A percentile compares a stretch with the other conserved stretches of the same genome.
phyloP scores from a whole-genome alignment of 2,329 filamentous ascomycete species.

The Pseudocercospora fuligena region DNA sequence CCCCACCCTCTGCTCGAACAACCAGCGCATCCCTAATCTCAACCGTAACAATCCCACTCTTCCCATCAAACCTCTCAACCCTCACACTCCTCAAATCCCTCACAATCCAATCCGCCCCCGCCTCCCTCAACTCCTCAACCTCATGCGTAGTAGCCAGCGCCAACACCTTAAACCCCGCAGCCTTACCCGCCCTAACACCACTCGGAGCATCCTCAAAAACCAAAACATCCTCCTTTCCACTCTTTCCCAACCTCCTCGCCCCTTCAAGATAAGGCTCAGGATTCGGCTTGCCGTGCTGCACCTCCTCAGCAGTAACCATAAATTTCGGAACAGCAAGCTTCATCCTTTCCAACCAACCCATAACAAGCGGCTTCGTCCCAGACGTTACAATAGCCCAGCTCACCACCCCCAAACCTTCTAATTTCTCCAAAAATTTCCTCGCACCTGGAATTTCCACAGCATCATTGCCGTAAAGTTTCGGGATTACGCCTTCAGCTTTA shows the following conservation, averaged over 20 bases:
- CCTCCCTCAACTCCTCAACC: constrained; percentile 70
- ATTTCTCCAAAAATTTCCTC: constrained; percentile 47
- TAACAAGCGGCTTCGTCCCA: constrained; percentile 54
- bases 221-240: constrained; percentile 55
- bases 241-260: constrained; percentile 48
- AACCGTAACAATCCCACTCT: constrained; percentile 65
- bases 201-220: constrained; percentile 91
- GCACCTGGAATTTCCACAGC: constrained; percentile 82
- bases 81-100: constrained; percentile 75
- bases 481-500: constrained; percentile 77
- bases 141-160: constrained; percentile 86
- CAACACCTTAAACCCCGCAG: constrained; percentile 81
- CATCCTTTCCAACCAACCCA: constrained; percentile 57
- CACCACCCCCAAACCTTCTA: constrained; percentile 56
- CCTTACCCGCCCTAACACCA: constrained; percentile 81
- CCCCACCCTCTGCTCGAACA: not conserved
- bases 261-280: constrained; percentile 56
- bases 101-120: constrained; percentile 88
- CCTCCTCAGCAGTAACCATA: constrained; percentile 57
- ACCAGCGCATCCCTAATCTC: constrained; percentile 68
- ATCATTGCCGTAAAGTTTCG: constrained; percentile 74
- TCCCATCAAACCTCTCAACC: constrained; percentile 60
- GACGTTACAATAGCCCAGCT: constrained; percentile 77
- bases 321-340: constrained; percentile 52
- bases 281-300: constrained; percentile 55